These are phyloP conservation scores for Trichoderma gracile DNA, from an alignment of 2,329 filamentous ascomycete genomes.

Conservation along the genomic window DNA sequence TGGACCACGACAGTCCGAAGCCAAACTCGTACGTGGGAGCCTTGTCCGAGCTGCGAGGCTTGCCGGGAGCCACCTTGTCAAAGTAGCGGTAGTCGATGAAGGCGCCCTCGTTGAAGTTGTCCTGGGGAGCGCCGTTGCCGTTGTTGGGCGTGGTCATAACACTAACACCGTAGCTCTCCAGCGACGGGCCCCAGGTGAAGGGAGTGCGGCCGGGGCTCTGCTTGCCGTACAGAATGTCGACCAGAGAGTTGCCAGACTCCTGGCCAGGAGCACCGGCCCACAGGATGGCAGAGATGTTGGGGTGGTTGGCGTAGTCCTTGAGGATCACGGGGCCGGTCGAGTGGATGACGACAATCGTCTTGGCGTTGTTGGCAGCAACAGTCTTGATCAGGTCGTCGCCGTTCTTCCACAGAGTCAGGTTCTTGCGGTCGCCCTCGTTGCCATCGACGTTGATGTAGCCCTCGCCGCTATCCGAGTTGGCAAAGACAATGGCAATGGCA, in stretches of 20 bases:
- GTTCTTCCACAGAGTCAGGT: conserved; percentile 84
- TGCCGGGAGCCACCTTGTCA: conserved; percentile 55
- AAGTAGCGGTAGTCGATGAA: conserved; percentile 74
- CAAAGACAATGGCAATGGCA: conserved; percentile 80
- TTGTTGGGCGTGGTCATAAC: conserved; percentile 71
- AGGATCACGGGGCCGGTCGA: conserved; percentile 78
- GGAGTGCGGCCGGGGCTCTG: conserved; percentile 77
- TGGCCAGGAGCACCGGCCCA: conserved; percentile 83
- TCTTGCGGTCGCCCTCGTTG: conserved; percentile 86
- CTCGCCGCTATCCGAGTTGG: conserved; percentile 83
- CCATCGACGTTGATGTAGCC: conserved; percentile 81
- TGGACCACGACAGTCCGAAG: conserved; percentile 78
- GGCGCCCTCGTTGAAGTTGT: conserved; percentile 73
- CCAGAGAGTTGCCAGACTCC: conserved; percentile 76
- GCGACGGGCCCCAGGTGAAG: conserved; percentile 74
- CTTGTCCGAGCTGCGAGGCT: conserved; percentile 30
- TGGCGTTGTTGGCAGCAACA: conserved; percentile 74
- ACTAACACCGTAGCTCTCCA: conserved; percentile 67
- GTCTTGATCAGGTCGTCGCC: conserved; percentile 81
- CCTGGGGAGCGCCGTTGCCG: conserved; percentile 64
- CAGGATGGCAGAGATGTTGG: conserved; percentile 80
- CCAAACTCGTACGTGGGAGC: conserved; percentile 80
- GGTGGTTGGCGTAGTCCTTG: conserved; percentile 70
- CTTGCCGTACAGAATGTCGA: conserved; percentile 80
- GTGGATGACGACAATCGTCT: conserved; percentile 92